Evolutionary conservation across 495 filamentous ascomycete species (phyloP).

Genomic region (Neurospora sp.): DNA sequence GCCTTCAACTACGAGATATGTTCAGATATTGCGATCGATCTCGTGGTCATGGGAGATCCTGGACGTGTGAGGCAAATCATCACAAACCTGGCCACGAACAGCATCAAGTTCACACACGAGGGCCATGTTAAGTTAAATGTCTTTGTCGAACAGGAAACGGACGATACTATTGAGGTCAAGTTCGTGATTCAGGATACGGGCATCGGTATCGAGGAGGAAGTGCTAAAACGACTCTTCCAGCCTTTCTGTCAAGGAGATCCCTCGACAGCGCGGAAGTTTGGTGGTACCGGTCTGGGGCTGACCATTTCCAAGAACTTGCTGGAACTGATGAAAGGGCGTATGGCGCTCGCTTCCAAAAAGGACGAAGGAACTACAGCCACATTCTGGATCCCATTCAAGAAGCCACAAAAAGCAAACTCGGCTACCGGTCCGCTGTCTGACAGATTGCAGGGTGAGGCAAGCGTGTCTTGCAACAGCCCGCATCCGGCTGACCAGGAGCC

Average conservation of each 20-base stretch:
- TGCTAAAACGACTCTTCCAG: constrained; percentile 63
- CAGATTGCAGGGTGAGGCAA: constrained; percentile 51
- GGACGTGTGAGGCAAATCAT: constrained; percentile 72
- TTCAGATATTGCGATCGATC: constrained; percentile 27
- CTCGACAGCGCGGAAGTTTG: constrained; percentile 63
- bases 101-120: constrained; percentile 75
- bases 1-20: constrained; percentile 41
- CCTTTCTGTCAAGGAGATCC: constrained; percentile 82
- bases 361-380: constrained; percentile 53
- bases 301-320: constrained; percentile 73
- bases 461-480: constrained; percentile 46
- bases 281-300: constrained; percentile 71
- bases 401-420: constrained; percentile 24
- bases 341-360: constrained; percentile 49
- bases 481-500: constrained; percentile 9
- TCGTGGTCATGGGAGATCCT: constrained; percentile 63
- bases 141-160: constrained; percentile 35
- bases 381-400: constrained; percentile 62
- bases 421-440: constrained; percentile 44
- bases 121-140: constrained; percentile 54
- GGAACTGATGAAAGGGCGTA: constrained; percentile 72
- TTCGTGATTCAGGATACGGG: constrained; percentile 72
- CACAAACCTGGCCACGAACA: constrained; percentile 79
- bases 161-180: constrained; percentile 38
- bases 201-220: constrained; percentile 73